Evolutionary conservation across 2,329 filamentous ascomycete genomes (phyloP), one percentile per base, ranked within the genome.

Genomic region (Alternaria atra): DNA sequence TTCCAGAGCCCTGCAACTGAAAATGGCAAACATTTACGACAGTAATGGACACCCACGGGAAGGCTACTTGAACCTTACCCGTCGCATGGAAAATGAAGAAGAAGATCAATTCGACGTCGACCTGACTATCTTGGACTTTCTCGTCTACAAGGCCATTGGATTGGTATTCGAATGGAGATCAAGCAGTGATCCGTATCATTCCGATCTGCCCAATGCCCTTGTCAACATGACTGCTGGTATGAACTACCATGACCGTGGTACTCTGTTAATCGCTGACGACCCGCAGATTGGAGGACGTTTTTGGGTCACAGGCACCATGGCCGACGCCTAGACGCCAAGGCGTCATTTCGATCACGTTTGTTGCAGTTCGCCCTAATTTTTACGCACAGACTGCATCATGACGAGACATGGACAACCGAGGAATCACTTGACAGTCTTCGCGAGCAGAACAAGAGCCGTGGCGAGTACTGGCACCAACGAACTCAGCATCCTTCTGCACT

Each of bases 61-160:
- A 5, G 75, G 75, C n/a, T 68, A 76, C 46, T 67, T 71, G 58
- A 73, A 68, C 23, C 69, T 77, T 15, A 76, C 73, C 13, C 70
- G 73, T 9, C 65, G 65, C 8, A 77, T 79, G 75, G 74, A 77
- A 15, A 66, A 63, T n/a, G 72, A 76, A 13, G 70, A 73, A 1
- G 71, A 73, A n/a, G 72, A 77, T 32, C 80, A 81, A 40, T 69
- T 80, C 23, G 83, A 86, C 17, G 82, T 86, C 13, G 83, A 88
- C 64, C 69, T 82, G 35, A 81, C 86, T 71, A 86, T 87, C 43
- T 75, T 87, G n/a, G 86, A 88, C 68, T 87, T 86, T 65, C 72
- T 87, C 4, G 68, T 83, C 40, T 83, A 81, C 75, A 79, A 82
- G 46, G 79, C 83, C 7, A 82, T 80, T 42, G 72, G 80, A 20